Evolutionary conservation across 306 rosid species (phyloP).

Genomic region (Chamaecrista fasciculata): DNA sequence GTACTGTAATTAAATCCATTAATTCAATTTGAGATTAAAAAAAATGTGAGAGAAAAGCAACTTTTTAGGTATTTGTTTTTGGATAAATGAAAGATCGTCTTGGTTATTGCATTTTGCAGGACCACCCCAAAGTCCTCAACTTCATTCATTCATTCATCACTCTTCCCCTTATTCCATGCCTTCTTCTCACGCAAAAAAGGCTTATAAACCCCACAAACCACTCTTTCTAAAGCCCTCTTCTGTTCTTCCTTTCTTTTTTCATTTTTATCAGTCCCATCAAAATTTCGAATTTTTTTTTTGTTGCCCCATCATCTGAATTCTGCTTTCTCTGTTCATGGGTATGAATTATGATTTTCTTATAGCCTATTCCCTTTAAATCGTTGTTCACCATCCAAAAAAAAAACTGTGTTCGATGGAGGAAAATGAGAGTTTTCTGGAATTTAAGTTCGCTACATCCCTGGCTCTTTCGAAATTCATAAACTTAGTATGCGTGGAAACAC

Average conservation of each 20-base stretch:
- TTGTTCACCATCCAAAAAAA: not conserved
- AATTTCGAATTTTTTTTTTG: not conserved
- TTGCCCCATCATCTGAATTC: not conserved
- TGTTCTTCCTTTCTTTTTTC: slow-evolving; percentile 28
- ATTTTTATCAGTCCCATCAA: slow-evolving; percentile 30
- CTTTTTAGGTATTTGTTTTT: slow-evolving; percentile 52
- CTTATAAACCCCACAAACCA: slow-evolving; percentile 50
- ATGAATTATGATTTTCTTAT: slow-evolving; percentile 33
- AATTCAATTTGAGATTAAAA: not conserved
- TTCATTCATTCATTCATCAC: too few species aligned
- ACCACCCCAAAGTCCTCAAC: slow-evolving; percentile 42
- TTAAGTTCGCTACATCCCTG: slow-evolving; percentile 25
- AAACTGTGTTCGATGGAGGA: slow-evolving; percentile 35
- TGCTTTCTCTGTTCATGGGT: slow-evolving; percentile 36
- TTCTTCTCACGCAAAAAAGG: slow-evolving; percentile 34
- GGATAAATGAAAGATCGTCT: slow-evolving; percentile 38
- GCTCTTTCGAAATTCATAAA: slow-evolving; percentile 21
- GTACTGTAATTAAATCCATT: slow-evolving; percentile 27
- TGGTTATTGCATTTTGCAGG: slow-evolving; percentile 46
- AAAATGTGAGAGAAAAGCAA: slow-evolving; percentile 32
- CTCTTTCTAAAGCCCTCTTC: slow-evolving; percentile 32
- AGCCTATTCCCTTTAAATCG: not conserved
- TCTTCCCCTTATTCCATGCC: slow-evolving; percentile 44
- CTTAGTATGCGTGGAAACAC: slow-evolving; percentile 31
- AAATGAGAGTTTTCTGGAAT: slow-evolving; percentile 26